Conservation (phyloP, 2,329 filamentous ascomycete species). For the Apiospora rasikravindrae region DNA sequence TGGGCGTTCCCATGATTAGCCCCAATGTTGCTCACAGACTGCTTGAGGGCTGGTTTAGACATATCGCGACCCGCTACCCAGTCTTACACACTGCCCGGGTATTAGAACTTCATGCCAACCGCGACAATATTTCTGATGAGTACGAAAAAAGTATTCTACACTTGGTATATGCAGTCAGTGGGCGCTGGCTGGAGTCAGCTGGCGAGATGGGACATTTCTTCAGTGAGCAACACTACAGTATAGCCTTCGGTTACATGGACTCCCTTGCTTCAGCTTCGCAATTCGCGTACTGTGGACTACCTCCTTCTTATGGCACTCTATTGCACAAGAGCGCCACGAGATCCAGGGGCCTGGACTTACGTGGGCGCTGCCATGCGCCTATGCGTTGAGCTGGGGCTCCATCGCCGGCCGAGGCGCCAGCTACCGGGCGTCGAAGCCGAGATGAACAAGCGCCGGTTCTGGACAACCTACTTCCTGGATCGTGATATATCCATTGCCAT, state of each 20-base stretch:
- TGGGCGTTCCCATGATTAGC: constrained; percentile 34
- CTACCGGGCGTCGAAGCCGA: constrained; percentile 33
- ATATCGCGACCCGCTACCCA: constrained; percentile 38
- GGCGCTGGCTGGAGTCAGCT: constrained; percentile 39
- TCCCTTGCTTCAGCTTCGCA: constrained; percentile 33
- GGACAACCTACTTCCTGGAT: constrained; percentile 38
- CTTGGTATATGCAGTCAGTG: constrained; percentile 37
- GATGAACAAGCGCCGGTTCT: constrained; percentile 39
- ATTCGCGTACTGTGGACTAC: constrained; percentile 37
- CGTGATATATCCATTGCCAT: constrained; percentile 38
- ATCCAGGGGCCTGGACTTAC: constrained; percentile 39
- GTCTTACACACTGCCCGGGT: constrained; percentile 33
- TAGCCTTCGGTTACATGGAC: constrained; percentile 36
- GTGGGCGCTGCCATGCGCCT: constrained; percentile 36
- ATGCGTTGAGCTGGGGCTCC: constrained; percentile 37
- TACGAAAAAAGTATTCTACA: constrained; percentile 37
- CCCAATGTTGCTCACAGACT: constrained; percentile 34
- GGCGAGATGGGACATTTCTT: constrained; percentile 39
- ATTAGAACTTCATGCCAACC: constrained; percentile 34
- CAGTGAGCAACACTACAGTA: constrained; percentile 37
- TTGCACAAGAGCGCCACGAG: constrained; percentile 37
- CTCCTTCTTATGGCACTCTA: constrained; percentile 38
- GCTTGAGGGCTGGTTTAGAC: constrained; percentile 37
- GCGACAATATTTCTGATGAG: constrained; percentile 32
- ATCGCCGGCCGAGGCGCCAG: constrained; percentile 33